Percentiles rank a stretch among this genome's conserved stretches.
These are phyloP conservation scores for Kluyveromyces aestuarii DNA, from an alignment of 805 yeast species.

Conservation along the genomic window DNA sequence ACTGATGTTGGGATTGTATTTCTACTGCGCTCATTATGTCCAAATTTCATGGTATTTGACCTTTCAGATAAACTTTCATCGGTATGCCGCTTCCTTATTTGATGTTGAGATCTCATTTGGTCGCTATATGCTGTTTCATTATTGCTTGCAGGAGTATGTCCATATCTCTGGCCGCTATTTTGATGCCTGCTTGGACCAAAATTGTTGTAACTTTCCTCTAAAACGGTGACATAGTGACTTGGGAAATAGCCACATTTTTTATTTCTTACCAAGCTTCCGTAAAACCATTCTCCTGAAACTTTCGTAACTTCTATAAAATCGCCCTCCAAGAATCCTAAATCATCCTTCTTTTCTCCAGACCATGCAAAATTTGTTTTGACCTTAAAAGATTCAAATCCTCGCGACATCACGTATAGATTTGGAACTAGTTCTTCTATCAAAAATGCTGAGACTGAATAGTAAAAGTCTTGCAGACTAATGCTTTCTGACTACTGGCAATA, in stretches of 20 bases:
- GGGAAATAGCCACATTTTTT: constrained; percentile 80
- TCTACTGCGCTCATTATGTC: neutral
- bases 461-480: too few species aligned
- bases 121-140: neutral
- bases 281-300: constrained; percentile 91
- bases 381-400: constrained; percentile 42
- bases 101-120: neutral
- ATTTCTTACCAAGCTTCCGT: constrained; percentile 71
- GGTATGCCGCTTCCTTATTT: neutral
- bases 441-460: too few species aligned
- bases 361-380: constrained; percentile 83
- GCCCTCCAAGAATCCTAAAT: constrained; percentile 89
- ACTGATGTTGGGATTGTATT: constrained; percentile 2
- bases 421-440: neutral
- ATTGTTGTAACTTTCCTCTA: constrained; percentile 30
- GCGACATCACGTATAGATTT: neutral
- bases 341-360: constrained; percentile 87
- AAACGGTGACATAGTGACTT: constrained; percentile 64
- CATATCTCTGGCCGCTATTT: neutral
- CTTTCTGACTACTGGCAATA: neutral
- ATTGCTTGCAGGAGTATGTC: neutral
- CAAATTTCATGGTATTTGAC: neutral
- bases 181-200: constrained; percentile 1
- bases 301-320: constrained; percentile 79
- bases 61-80: neutral